phyloP scores from a whole-genome alignment of 257 asterid species.

The Gentiana straminea region DNA sequence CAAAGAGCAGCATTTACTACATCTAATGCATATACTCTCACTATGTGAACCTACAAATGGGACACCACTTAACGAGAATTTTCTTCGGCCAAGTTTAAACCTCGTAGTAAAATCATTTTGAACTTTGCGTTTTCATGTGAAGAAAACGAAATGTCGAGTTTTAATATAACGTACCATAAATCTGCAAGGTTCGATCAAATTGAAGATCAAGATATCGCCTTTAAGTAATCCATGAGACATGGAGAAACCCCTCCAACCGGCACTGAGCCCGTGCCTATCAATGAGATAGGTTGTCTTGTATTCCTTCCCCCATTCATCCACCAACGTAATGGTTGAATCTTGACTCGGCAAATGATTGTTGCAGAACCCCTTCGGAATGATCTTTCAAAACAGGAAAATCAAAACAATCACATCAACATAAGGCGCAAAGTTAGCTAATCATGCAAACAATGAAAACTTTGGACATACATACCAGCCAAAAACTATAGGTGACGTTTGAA shows the following conservation, averaged over 20 bases:
- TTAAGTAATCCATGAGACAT: constrained; percentile 52
- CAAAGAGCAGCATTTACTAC: constrained; percentile 60
- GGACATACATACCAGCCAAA: constrained; percentile 89
- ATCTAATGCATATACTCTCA: constrained; percentile 48
- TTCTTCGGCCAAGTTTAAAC: no score
- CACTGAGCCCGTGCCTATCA: constrained; percentile 76
- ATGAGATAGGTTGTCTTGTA: constrained; percentile 55
- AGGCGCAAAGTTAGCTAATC: constrained; percentile 3
- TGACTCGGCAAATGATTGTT: constrained; percentile 39
- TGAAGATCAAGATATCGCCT: constrained; percentile 75
- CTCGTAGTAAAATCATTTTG: neutral
- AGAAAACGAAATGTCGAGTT: neutral
- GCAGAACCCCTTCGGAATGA: constrained; percentile 65
- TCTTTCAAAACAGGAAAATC: constrained; percentile 28
- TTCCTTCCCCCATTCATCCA: constrained; percentile 87
- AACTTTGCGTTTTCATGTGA: neutral
- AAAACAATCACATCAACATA: constrained; percentile 8
- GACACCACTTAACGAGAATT: no score
- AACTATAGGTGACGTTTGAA: constrained; percentile 82
- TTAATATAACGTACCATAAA: constrained; percentile 41
- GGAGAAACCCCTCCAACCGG: constrained; percentile 92
- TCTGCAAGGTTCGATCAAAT: constrained; percentile 64
- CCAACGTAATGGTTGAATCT: constrained; percentile 49
- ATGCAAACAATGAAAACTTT: constrained; percentile 4
- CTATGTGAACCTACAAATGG: constrained; percentile 60